phyloP scores from a whole-genome alignment of 371 early-diverging fungal genomes.

The Hamiltosporidium tvaerminnensis region DNA sequence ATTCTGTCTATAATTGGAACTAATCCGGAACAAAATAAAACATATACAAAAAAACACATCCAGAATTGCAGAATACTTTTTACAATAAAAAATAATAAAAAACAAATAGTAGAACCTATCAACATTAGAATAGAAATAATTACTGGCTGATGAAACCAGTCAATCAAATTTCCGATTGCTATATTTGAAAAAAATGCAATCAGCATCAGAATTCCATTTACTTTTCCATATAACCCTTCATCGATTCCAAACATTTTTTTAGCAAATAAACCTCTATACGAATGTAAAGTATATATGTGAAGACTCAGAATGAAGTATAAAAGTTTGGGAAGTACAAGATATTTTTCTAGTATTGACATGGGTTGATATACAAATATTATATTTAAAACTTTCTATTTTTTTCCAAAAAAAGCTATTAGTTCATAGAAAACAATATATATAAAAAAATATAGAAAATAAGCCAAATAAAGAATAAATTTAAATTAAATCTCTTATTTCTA shows the following conservation, averaged over 20 bases:
- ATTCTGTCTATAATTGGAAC: constrained; percentile 45
- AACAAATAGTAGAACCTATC: constrained; percentile 26
- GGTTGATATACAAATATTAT: too few species aligned
- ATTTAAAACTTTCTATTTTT: too few species aligned
- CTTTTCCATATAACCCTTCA: constrained; percentile 15
- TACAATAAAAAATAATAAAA: constrained; percentile 35
- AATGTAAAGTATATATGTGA: constrained; percentile 49
- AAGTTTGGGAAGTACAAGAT: constrained; percentile 43
- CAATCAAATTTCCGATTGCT: constrained; percentile 38
- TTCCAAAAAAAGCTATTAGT: too few species aligned
- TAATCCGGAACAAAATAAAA: constrained; percentile 25
- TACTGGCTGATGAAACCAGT: constrained; percentile 40
- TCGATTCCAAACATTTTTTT: constrained; percentile 28
- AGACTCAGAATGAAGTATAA: constrained; percentile 45
- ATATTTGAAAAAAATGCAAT: constrained; percentile 52
- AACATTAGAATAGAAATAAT: constrained; percentile 27
- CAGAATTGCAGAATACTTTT: constrained; percentile 18
- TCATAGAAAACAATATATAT: too few species aligned
- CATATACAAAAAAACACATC: constrained; percentile 33
- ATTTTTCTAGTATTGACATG: too few species aligned
- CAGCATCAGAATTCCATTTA: constrained; percentile 19
- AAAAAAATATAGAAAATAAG: too few species aligned
- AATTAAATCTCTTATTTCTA: too few species aligned
- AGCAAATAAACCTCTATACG: constrained; percentile 44
- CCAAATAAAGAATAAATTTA: too few species aligned